Evolutionary conservation across 805 yeast genomes (phyloP).

Genomic region (Ogataea angusta): DNA sequence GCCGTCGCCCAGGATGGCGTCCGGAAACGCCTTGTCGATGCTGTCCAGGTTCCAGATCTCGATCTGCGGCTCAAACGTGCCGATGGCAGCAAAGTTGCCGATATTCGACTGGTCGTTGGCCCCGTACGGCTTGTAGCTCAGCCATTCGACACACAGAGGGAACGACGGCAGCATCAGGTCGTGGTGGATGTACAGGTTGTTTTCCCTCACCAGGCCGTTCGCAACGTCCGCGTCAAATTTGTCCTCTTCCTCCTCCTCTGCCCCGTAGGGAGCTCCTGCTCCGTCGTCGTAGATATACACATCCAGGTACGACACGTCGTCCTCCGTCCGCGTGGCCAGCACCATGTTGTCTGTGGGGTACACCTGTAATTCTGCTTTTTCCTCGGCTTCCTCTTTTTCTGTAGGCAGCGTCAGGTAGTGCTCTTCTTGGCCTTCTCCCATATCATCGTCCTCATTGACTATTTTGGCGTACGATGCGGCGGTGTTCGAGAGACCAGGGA

Average conservation of each 20-base stretch:
- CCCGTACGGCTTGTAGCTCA: conserved; percentile 65
- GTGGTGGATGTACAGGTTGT: conserved; percentile 87
- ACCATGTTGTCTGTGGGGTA: conserved; percentile 88
- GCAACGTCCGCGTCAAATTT: conserved; percentile 70
- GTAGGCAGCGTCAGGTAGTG: conserved; percentile 62
- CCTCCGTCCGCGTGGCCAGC: conserved; percentile 92
- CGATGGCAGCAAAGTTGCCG: conserved; percentile 94
- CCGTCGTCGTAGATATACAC: conserved; percentile 94
- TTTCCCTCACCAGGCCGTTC: conserved; percentile 66
- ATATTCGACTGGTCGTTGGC: conserved; percentile 42
- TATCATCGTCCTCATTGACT: conserved; percentile 33
- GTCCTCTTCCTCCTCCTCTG: conserved; percentile 64
- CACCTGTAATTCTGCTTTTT: conserved; percentile 78
- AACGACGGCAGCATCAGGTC: conserved; percentile 96
- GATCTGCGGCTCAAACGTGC: conserved; percentile 96
- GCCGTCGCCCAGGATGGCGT: conserved; percentile 82
- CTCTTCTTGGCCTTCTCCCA: conserved; percentile 43
- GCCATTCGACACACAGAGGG: conserved; percentile 96
- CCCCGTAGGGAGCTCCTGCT: conserved; percentile 73
- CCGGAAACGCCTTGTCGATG: conserved; percentile 92
- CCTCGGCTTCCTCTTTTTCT: conserved; percentile 66
- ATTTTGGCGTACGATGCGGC: conserved; percentile 55
- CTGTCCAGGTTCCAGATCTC: conserved; percentile 96
- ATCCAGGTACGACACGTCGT: conserved; percentile 87
- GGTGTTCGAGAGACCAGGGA: conserved; percentile 63